These are phyloP conservation scores for Fusarium tupiense DNA, from an alignment of 2,329 filamentous ascomycete genomes.

Conservation along the genomic window DNA sequence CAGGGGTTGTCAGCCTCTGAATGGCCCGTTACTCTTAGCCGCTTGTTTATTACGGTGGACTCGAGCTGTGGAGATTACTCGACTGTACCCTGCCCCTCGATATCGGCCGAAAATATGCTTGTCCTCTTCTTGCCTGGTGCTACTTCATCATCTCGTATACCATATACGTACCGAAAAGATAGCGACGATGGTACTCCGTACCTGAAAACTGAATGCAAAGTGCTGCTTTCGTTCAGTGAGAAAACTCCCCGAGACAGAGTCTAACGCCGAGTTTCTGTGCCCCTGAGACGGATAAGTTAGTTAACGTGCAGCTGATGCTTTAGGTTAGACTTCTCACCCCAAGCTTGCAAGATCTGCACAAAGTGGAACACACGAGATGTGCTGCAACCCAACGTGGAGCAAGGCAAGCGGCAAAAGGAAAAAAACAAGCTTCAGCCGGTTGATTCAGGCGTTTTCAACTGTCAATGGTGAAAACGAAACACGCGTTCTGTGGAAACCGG, in stretches of 20 bases:
- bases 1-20: conserved; percentile 30
- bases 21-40: conserved; percentile 27
- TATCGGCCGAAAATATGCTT: conserved; percentile 32
- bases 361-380: conserved; percentile 5
- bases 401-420: conserved; percentile 24
- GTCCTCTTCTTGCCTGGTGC: conserved; percentile 13
- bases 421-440: conserved; percentile 23
- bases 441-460: conserved; percentile 4
- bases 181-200: not conserved
- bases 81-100: not conserved
- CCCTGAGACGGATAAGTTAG: conserved; percentile 25
- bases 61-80: conserved; percentile 21
- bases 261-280: conserved; percentile 7
- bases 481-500: conserved; percentile 23
- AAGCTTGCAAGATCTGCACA: conserved; percentile 22
- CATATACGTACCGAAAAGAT: not conserved
- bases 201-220: not conserved
- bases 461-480: conserved; percentile 10
- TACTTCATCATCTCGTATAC: not conserved
- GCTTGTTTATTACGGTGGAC: conserved; percentile 22
- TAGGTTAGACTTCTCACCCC: not conserved
- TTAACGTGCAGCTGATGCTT: conserved; percentile 11
- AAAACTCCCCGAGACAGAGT: conserved; percentile 11
- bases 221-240: conserved; percentile 1
- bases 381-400: conserved; percentile 32